A percentile compares a stretch with the other conserved stretches of the same genome.
Conservation (phyloP, 371 early-diverging fungal genomes). For the Amoeboaphelidium protococcarum region DNA sequence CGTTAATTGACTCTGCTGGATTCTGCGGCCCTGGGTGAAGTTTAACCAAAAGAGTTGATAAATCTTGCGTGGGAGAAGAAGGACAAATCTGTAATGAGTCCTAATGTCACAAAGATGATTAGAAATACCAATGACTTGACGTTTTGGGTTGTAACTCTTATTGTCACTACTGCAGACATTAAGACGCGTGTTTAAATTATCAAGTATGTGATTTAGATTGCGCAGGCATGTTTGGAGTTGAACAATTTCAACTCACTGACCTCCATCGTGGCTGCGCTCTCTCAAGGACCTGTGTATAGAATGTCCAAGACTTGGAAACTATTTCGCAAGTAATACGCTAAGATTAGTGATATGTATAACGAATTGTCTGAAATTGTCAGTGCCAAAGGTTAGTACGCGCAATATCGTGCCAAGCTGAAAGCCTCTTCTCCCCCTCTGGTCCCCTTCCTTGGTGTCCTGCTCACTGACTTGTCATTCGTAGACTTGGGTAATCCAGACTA, state of each 20-base stretch:
- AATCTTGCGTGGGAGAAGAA: slow-evolving; percentile 22
- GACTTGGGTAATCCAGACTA: slow-evolving; percentile 70
- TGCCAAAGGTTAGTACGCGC: slow-evolving; percentile 22
- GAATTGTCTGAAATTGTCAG: slow-evolving; percentile 13
- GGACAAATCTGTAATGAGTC: slow-evolving; percentile 3
- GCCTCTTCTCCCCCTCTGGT: slow-evolving; percentile 13
- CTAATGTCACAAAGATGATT: slow-evolving; percentile 17
- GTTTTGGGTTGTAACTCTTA: slow-evolving; percentile 13
- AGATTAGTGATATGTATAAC: slow-evolving; percentile 12
- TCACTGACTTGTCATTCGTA: slow-evolving; percentile 76
- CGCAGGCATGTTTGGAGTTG: slow-evolving; percentile 17
- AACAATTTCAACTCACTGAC: slow-evolving; percentile 24
- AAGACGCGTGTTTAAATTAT: slow-evolving; percentile 12
- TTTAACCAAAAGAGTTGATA: slow-evolving; percentile 17
- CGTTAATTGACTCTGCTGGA: slow-evolving; percentile 20
- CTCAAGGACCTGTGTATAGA: slow-evolving; percentile 18
- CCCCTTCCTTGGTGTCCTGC: slow-evolving; percentile 30
- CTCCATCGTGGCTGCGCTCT: slow-evolving; percentile 18
- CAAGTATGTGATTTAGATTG: slow-evolving; percentile 6
- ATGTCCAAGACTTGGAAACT: slow-evolving; percentile 19
- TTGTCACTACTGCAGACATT: slow-evolving; percentile 10
- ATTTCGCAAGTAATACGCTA: slow-evolving; percentile 13
- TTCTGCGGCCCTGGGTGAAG: slow-evolving; percentile 8
- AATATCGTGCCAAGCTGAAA: slow-evolving; percentile 20
- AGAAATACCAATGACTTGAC: slow-evolving; percentile 19